Base-by-base conservation (phyloP, 2,329 filamentous ascomycete species). In the Ilyonectria robusta region DNA sequence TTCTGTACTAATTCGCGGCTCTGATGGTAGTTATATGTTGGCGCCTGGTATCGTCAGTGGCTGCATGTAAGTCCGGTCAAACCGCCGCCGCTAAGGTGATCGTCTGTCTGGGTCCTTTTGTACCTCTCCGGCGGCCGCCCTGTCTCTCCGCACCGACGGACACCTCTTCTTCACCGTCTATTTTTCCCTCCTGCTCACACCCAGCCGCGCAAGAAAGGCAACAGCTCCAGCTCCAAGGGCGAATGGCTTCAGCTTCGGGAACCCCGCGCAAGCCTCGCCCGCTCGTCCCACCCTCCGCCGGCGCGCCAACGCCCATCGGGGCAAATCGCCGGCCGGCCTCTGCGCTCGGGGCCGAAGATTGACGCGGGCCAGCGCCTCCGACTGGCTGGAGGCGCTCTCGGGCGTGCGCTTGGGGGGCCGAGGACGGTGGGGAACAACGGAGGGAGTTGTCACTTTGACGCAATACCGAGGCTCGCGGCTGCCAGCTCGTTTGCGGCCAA, bases 281-380 rank as follows among this genome's bases (percentile, higher is more conserved):
- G 40, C 40, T 42, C 17, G 40, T 17, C 56, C 67, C 65, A 65
- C 64, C 62, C 44, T 51, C 53, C 26, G 26, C 62, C 68, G 57
- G 67, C 64, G 62, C 70, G 71, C 73, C 70, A 75, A 71, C 71
- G 71, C 69, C 67, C 40, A n/a, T 75, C 65, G 21, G 73, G 73
- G 70, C 23, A 75, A 62, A 75, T 70, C 73, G 61, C 72, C 72
- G 72, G 64, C 26, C 62, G 23, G 21, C 57, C 51, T 40, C 47
- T 31, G 48, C 51, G n/a, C 26, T 48, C 40, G 21, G 51, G 53
- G 51, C 63, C 58, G 57, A 51, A 26, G 29, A 42, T 13, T 15
- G 42, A 62, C 59, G 59, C 59, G 29, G 50, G 48, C 44, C 7
- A 55, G 31, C 15, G 23, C 10, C 50, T 19, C 37, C 59, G 50